Conservation (phyloP, 176 grass and related monocot species). For the Oryza meridionalis region DNA sequence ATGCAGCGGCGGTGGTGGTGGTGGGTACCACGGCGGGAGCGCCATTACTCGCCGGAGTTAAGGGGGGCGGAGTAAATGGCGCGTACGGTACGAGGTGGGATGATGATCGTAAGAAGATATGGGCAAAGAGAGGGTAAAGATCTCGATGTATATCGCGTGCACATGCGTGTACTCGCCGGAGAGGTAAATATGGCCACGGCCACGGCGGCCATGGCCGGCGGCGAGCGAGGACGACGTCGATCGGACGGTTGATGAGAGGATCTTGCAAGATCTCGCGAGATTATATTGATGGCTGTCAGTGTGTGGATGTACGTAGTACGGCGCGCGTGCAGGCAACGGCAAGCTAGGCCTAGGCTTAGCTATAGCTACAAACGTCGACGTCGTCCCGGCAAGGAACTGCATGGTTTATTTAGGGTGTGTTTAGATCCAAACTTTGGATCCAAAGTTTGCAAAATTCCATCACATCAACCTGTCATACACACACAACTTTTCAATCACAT, state of each 20-base stretch:
- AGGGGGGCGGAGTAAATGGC: conserved; percentile 30
- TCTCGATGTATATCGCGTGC: background rate
- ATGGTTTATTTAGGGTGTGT: background rate
- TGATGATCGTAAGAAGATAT: conserved; percentile 16
- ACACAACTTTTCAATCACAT: too few species aligned
- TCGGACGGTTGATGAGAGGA: background rate
- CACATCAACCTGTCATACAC: too few species aligned
- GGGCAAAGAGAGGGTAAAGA: background rate
- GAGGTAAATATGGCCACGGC: conserved; percentile 17
- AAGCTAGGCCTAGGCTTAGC: too few species aligned
- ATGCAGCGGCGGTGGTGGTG: too few species aligned
- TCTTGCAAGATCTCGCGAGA: background rate
- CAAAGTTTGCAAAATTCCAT: too few species aligned
- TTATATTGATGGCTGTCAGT: too few species aligned
- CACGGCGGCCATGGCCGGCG: background rate
- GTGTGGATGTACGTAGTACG: too few species aligned
- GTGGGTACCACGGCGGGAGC: conserved; percentile 26
- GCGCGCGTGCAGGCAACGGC: too few species aligned
- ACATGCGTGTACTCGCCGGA: conserved; percentile 20
- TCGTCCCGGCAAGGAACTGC: background rate
- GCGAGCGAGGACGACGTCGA: background rate
- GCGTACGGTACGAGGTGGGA: conserved; percentile 12
- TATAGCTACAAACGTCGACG: too few species aligned
- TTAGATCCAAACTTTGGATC: too few species aligned
- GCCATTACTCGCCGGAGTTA: conserved; percentile 39